Evolutionary conservation across 768 basidiomycete species (phyloP).

Genomic region (Udeniomyces megalosporus): DNA sequence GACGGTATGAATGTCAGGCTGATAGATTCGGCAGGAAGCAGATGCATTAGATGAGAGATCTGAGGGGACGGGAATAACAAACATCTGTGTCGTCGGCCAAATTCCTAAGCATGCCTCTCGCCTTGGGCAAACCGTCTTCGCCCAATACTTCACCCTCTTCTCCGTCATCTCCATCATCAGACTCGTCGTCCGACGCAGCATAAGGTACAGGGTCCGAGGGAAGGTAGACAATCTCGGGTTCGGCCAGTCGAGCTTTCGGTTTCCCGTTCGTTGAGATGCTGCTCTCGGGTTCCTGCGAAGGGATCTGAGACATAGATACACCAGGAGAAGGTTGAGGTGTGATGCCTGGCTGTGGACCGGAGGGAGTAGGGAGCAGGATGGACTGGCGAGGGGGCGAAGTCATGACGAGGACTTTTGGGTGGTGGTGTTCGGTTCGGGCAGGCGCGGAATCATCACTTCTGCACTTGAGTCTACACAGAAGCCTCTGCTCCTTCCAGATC

Average conservation of each 20-base stretch:
- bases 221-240: slow-evolving; percentile 16
- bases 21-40: not conserved
- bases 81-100: slow-evolving; percentile 12
- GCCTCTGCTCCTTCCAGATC: no score
- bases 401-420: no score
- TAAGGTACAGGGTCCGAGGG: not conserved
- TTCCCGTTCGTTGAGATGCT: no score
- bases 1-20: no score
- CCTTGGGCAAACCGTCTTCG: not conserved
- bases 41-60: not conserved
- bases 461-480: no score
- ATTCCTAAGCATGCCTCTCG: slow-evolving; percentile 4
- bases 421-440: no score
- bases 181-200: slow-evolving; percentile 1
- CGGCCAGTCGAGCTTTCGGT: slow-evolving; percentile 6
- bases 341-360: not conserved
- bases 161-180: not conserved
- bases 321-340: not conserved
- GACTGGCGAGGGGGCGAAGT: not conserved
- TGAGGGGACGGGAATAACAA: not conserved
- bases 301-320: not conserved
- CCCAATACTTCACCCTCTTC: not conserved
- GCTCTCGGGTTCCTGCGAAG: not conserved
- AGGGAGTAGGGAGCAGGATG: not conserved
- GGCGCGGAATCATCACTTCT: no score